Base-by-base conservation (phyloP, 1,139 yeast species). In the Pichia sp. region DNA sequence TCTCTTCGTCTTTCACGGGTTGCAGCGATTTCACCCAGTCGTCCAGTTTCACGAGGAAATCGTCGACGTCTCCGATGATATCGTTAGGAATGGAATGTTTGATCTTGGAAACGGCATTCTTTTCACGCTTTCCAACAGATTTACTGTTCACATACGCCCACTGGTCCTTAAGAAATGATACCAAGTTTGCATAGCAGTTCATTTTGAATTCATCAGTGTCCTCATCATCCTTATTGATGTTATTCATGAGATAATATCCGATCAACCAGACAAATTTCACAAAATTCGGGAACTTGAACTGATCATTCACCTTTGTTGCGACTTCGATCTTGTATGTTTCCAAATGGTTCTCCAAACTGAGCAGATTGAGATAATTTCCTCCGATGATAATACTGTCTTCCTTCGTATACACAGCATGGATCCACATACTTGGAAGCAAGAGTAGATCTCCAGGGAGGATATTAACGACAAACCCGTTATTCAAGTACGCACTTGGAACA, bases 391-490 rank as follows among this genome's bases (percentile, higher is more conserved):
- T 68, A 0, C 95, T 80, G 60, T 90, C 96, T 18, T 70, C 69
- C 0, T 96, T 94, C 0, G 96, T 89, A 59, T 81, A 81, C 0
- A 90, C 97, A 0, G 94, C 84, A 65, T 90, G 97, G 44, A 90
- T 89, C 95, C 96, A 90, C 0, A 96, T 96, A 44, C 95, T 81
- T 2, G 97, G 96, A 15, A 90, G 84, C 15, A 89, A 72, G 65
- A 90, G 75, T 22, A 89, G 74, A 61, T 90, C 96, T 0, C 96
- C 96, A 1, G 78, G 73, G 0, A 61, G 55, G 21, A 90, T 67
- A 12, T 79, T 77, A n/a, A 86, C 83, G 47, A 81, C 79, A 47
- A 85, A 71, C 4, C 96, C 91, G 21, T 69, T 67, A 7, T 60
- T 51, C 1, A 77, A 70, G 18, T 63, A 62, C 5, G 59, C 54